These are phyloP conservation scores for Auxenochlorella pyrenoidosa DNA, from an alignment of 139 green algal genomes.

Conservation along the genomic window DNA sequence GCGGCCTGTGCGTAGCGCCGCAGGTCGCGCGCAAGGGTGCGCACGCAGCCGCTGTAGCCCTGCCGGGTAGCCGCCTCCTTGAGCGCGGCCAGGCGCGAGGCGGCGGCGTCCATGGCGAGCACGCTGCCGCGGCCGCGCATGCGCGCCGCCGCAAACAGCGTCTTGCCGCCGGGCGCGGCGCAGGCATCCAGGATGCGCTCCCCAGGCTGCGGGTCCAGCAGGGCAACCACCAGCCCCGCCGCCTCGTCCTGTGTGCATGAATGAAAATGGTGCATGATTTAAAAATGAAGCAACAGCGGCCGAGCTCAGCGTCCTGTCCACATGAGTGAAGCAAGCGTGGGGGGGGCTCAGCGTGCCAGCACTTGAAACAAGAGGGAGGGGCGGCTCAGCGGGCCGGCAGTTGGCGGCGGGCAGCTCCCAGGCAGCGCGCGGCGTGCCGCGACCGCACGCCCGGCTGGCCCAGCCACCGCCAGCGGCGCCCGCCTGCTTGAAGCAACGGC, in stretches of 20 bases:
- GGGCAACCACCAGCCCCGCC: slow-evolving; percentile 82
- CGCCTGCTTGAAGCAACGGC: too few relatives aligned
- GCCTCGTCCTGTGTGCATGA: slow-evolving; percentile 92
- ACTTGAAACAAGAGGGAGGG: too few relatives aligned
- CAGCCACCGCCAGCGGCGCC: too few relatives aligned
- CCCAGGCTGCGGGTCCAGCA: slow-evolving; percentile 81
- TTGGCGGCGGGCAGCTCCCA: background rate
- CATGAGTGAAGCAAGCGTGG: too few relatives aligned
- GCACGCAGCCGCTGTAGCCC: slow-evolving; percentile 41
- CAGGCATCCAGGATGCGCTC: slow-evolving; percentile 90
- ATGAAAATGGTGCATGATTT: too few relatives aligned
- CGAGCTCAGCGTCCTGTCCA: too few relatives aligned
- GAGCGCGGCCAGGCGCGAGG: slow-evolving; percentile 49
- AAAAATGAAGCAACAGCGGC: too few relatives aligned
- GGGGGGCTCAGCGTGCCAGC: too few relatives aligned
- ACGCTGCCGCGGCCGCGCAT: slow-evolving; percentile 71
- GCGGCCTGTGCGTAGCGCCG: slow-evolving; percentile 11
- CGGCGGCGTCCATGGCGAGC: slow-evolving; percentile 62
- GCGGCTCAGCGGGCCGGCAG: too few relatives aligned
- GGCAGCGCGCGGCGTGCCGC: too few relatives aligned
- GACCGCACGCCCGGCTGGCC: too few relatives aligned
- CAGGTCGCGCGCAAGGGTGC: slow-evolving; percentile 44
- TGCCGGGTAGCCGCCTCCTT: slow-evolving; percentile 28
- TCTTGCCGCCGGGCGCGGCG: slow-evolving; percentile 90
- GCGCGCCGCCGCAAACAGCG: slow-evolving; percentile 77